phyloP scores from a whole-genome alignment of 768 basidiomycete genomes.

The Lentinus tigrinus region DNA sequence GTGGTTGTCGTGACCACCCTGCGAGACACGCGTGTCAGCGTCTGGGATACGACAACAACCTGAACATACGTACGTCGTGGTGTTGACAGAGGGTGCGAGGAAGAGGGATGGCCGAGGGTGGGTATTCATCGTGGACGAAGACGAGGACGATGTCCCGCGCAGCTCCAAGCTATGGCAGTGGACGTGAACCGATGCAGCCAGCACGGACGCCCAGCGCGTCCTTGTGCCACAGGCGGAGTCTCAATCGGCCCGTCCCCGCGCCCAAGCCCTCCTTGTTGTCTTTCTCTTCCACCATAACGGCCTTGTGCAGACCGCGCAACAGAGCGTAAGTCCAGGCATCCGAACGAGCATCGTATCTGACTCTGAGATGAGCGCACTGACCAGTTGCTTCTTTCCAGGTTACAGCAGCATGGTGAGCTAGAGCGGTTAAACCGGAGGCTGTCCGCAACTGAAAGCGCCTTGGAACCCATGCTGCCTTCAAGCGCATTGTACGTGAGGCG shows the following conservation, averaged over 20 bases:
- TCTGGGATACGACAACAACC: slow-evolving; percentile 1
- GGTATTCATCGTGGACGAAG: slow-evolving; percentile 52
- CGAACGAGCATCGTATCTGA: too few species aligned
- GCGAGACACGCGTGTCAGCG: slow-evolving; percentile 9
- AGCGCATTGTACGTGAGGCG: too few species aligned
- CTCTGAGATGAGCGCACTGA: too few species aligned
- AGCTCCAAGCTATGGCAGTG: slow-evolving; percentile 19
- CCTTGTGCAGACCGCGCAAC: background rate
- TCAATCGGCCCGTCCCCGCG: slow-evolving; percentile 3
- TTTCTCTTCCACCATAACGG: background rate
- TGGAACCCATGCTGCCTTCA: too few species aligned
- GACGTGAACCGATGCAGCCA: slow-evolving; percentile 16
- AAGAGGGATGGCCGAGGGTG: slow-evolving; percentile 65
- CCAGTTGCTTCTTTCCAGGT: too few species aligned
- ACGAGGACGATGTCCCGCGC: slow-evolving; percentile 24
- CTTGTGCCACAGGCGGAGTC: slow-evolving; percentile 20
- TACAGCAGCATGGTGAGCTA: background rate
- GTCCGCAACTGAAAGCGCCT: too few species aligned
- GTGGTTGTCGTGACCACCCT: slow-evolving; percentile 92
- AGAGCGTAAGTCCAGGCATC: too few species aligned
- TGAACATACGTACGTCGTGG: slow-evolving; percentile 64
- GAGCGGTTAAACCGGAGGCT: too few species aligned
- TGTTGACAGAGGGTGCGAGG: slow-evolving; percentile 80
- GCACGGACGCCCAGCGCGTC: slow-evolving; percentile 11
- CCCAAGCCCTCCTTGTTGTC: background rate